Conservation (phyloP, 495 filamentous ascomycete species). For the Lichenothelia convexa region DNA sequence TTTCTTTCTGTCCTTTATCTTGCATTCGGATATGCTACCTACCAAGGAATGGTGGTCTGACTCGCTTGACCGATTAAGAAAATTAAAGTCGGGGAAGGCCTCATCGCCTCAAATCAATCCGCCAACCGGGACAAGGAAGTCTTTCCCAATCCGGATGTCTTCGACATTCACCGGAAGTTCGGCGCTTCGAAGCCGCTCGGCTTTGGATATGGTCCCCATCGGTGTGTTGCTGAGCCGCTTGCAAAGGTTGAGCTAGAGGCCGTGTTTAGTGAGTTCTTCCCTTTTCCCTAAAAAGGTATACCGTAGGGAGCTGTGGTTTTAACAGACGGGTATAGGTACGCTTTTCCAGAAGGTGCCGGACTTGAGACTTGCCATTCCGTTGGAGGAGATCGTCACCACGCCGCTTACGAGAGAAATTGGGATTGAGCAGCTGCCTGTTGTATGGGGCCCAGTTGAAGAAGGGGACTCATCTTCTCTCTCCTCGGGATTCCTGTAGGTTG, state of each 20-base stretch:
- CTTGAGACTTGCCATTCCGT: conserved; percentile 20
- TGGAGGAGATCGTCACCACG: conserved; percentile 21
- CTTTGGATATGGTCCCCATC: conserved; percentile 26
- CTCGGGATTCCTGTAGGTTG: too few species aligned
- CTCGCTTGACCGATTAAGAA: not conserved
- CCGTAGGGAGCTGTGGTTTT: not conserved
- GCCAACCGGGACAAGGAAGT: conserved; percentile 29
- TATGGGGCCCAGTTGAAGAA: too few species aligned
- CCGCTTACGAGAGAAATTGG: too few species aligned
- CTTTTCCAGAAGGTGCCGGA: conserved; percentile 18
- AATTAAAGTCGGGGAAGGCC: conserved; percentile 25
- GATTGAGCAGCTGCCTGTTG: too few species aligned
- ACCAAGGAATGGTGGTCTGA: too few species aligned
- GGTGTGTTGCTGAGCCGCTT: conserved; percentile 27
- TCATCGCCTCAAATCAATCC: conserved; percentile 29
- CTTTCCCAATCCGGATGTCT: conserved; percentile 22
- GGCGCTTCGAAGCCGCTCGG: conserved; percentile 21
- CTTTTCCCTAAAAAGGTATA: not conserved
- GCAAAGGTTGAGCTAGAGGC: conserved; percentile 23
- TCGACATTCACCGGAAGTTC: conserved; percentile 26
- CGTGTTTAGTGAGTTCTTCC: conserved; percentile 22
- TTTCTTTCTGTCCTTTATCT: too few species aligned
- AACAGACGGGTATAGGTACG: conserved; percentile 11
- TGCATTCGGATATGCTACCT: too few species aligned
- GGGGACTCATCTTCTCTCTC: too few species aligned